These are phyloP conservation scores for Aureobasidium musti DNA, from an alignment of 2,329 filamentous ascomycete species.

Conservation along the genomic window DNA sequence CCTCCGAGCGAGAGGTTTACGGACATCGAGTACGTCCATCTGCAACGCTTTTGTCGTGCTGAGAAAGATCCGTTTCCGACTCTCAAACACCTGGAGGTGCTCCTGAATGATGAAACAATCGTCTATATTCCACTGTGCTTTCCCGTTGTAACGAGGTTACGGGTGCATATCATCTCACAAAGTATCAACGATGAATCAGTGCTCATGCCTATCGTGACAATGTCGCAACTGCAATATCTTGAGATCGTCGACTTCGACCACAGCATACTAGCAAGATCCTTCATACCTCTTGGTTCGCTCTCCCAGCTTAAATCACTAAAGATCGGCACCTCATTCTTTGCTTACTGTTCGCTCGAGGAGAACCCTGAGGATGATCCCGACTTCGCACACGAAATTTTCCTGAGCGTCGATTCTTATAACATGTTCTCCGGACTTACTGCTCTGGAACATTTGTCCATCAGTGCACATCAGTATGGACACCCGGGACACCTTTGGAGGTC, in stretches of 20 bases:
- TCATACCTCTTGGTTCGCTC: neutral
- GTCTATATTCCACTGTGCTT: neutral
- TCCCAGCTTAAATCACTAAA: neutral
- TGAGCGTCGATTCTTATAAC: neutral
- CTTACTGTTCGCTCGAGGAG: neutral
- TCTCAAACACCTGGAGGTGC: neutral
- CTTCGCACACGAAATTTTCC: neutral
- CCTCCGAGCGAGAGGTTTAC: neutral
- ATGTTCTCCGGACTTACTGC: neutral
- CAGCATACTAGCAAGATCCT: neutral
- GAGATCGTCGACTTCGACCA: neutral
- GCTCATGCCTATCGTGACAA: neutral
- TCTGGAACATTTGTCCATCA: neutral
- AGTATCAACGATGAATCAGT: neutral
- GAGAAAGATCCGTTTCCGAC: neutral
- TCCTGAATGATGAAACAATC: neutral
- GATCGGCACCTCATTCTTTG: neutral
- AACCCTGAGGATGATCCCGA: neutral
- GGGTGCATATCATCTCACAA: neutral
- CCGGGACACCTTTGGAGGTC: neutral
- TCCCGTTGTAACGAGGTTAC: neutral
- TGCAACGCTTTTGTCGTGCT: neutral
- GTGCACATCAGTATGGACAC: neutral
- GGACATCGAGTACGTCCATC: neutral
- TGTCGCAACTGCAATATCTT: neutral